Base-by-base conservation (phyloP, 305 asterid genomes). In the Solanum aculeatissimum region DNA sequence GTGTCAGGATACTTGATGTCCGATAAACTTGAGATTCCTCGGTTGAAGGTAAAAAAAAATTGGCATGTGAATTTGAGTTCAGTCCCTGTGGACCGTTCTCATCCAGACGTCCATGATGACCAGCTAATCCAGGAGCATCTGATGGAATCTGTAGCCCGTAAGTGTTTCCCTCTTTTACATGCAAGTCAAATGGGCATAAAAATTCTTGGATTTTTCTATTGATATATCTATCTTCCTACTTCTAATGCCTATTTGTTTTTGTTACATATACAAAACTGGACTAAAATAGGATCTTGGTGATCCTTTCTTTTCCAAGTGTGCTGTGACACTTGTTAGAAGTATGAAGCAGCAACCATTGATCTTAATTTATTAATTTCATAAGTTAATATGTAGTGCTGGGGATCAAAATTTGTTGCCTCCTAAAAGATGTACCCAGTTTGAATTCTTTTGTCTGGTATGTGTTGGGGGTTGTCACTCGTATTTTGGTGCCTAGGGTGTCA, bases 1-100 rank as follows among this genome's bases (percentile, higher is more conserved):
- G 93, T 87, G 85, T 97, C 99, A 69, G 99, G 99, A 82, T 93
- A 97, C 91, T 86, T 91, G 91, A 95, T 97, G 99, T 88, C 98
- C 18, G 98, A 97, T 81, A 97, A 95, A 86, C 91, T 97, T 79
- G 97, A 86, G 92, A 92, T 97, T 87, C 97, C 98, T 29, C 93
- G 99, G 88, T 87, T 95, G 89, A 97, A 87, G 92, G 97, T 97
- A 55, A 97, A 92, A 88, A 95, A 95, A 88, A 95, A 95, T 89
- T 97, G 99, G 99, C 80, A 90, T 89, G 98, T 89, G 86, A 98
- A 97, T 83, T 91, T 97, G 95, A 90, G 88, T 82, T 89, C 95
- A 54, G 98, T 93, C 84, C 96, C 97, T 21, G 98, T 90, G 85
- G 98, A 97, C 82, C 96, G 97, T 79, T 91, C 97, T 83, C 98